Evolutionary conservation across 345 rosid species (phyloP), one percentile per base, ranked within the genome.

Genomic region (Hibiscus trionum): DNA sequence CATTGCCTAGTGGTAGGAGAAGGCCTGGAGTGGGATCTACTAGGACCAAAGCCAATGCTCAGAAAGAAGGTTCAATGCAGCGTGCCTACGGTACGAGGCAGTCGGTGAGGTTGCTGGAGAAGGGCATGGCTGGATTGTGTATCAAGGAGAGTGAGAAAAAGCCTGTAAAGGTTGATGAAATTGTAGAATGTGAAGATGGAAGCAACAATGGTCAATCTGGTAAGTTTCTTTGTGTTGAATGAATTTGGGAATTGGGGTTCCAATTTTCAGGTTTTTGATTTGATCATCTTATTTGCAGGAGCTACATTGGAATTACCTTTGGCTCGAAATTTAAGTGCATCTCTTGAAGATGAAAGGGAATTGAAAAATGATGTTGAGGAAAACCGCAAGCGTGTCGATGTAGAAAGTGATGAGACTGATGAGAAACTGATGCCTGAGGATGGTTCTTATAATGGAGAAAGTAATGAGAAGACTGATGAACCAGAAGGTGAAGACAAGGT

Each of bases 21-120:
- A 76, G 70, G 76, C 60, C 77, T 27, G 72, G 62, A 29, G 66
- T 56, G 15, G 73, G 61, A 74, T 70, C 39, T 35, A 35, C 78
- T 2, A 44, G 73, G 69, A 69, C 50, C 60, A 73, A 75, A 62
- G 55, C 12, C 4, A 79, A 65, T 35, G 74, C 73, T 63, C 70
- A 66, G 52, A 70, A 74, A 17, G 71, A 75, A 27, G 37, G 6
- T 7, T 74, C 86, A 0, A 81, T 79, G 56, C 88, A 81, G 86
- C 60, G 77, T 14, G 87, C 57, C 24, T 84, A 84, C 63, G 81
- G 89, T 74, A 89, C 96, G 1, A 86, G 99, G 84, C 82, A 84
- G 33, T 88, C 98, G 3, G 84, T 82, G 58, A 89, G 86, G 71
- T 46, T 95, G 77, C 53, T 95, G 61, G 96, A 85, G 84, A 88